A percentile compares a stretch with the other conserved stretches of the same genome.
Conservation (phyloP, 2,329 filamentous ascomycete genomes). For the Fusarium dlaminii region DNA sequence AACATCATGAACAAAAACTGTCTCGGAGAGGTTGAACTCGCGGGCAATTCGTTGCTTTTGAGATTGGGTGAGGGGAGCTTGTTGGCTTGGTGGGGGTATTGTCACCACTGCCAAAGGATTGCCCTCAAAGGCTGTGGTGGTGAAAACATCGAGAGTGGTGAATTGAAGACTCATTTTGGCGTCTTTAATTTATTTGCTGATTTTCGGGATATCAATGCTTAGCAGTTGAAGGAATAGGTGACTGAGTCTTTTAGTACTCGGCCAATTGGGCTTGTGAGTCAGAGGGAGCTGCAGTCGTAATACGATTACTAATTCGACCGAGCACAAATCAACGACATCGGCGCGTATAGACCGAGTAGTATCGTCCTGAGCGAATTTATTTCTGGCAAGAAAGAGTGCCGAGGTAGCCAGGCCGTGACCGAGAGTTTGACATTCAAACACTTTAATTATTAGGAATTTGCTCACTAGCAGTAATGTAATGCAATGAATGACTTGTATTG, state of each 20-base stretch:
- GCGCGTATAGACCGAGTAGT: background rate
- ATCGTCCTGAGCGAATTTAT: background rate
- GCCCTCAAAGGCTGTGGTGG: constrained; percentile 58
- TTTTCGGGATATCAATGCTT: fast-evolving
- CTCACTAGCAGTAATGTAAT: background rate
- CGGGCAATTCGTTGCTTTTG: constrained; percentile 66
- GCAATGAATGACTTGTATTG: too few species aligned
- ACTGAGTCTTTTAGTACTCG: background rate
- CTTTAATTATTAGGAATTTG: background rate
- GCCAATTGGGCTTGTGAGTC: background rate
- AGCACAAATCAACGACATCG: background rate
- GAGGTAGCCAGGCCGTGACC: too few species aligned
- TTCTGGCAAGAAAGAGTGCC: fast-evolving
- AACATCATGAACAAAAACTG: constrained; percentile 66
- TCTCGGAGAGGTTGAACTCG: constrained; percentile 72
- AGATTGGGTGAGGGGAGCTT: constrained; percentile 49
- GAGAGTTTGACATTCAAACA: background rate
- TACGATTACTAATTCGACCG: background rate
- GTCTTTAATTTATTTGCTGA: fast-evolving
- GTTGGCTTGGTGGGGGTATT: constrained; percentile 52
- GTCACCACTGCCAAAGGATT: constrained; percentile 69
- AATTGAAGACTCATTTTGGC: constrained; percentile 53
- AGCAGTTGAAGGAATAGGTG: fast-evolving
- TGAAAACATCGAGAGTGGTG: constrained; percentile 67
- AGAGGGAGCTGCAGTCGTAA: background rate